These are phyloP conservation scores for Actinomortierella wolfii DNA, from an alignment of 371 early-diverging fungal genomes.

Conservation along the genomic window DNA sequence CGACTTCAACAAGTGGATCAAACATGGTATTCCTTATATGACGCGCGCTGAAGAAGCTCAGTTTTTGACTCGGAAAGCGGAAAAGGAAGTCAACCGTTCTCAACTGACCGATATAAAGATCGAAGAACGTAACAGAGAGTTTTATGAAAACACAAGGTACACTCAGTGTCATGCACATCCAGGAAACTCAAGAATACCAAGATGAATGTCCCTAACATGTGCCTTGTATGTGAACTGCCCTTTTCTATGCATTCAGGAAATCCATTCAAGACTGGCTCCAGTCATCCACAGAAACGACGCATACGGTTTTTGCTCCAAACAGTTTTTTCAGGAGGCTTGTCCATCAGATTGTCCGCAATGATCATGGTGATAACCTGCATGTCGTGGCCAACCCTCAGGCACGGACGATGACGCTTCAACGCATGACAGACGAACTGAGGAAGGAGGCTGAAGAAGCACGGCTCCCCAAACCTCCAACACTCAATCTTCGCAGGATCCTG, in stretches of 20 bases:
- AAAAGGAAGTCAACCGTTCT: conserved; percentile 22
- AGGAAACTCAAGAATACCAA: not conserved
- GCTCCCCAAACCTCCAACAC: conserved; percentile 21
- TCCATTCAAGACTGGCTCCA: conserved; percentile 37
- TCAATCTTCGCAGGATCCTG: conserved; percentile 68
- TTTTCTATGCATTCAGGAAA: conserved; percentile 9
- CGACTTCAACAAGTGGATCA: conserved; percentile 75
- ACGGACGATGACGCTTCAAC: conserved; percentile 14
- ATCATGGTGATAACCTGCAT: conserved; percentile 21
- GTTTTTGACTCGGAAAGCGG: conserved; percentile 38
- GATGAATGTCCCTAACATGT: not conserved
- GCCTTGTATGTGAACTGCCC: not conserved
- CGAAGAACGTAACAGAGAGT: conserved; percentile 53
- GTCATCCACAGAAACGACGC: conserved; percentile 10
- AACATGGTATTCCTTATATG: conserved; percentile 66
- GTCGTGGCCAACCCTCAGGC: conserved; percentile 8
- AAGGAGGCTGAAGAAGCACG: conserved; percentile 23
- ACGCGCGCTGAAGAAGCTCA: conserved; percentile 53
- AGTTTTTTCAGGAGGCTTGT: conserved; percentile 34
- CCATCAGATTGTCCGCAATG: conserved; percentile 25
- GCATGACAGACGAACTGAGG: conserved; percentile 20
- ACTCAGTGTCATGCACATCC: not conserved
- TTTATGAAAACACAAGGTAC: conserved; percentile 45
- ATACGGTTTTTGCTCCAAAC: conserved; percentile 28
- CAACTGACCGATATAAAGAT: conserved; percentile 48